phyloP scores from a whole-genome alignment of 2,329 filamentous ascomycete genomes.

The Ascochyta pisi region DNA sequence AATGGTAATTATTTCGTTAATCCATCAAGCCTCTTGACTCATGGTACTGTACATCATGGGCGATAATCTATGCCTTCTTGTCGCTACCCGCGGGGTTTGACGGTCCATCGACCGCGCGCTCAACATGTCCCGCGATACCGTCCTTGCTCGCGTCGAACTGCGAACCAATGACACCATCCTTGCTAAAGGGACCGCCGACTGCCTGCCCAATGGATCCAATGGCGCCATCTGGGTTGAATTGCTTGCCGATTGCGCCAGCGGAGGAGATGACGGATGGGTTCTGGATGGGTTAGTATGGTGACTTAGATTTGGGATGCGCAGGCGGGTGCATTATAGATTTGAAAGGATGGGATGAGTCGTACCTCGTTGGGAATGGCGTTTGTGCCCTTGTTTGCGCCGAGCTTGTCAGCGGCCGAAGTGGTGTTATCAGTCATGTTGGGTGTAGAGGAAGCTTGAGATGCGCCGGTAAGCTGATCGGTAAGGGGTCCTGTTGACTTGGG shows the following conservation, averaged over 20 bases:
- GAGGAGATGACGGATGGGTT: slow-evolving; percentile 55
- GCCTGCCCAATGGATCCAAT: slow-evolving; percentile 60
- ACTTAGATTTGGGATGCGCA: neutral
- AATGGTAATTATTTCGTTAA: neutral
- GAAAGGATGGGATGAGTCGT: neutral
- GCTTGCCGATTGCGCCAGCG: slow-evolving; percentile 60
- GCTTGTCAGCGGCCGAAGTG: slow-evolving; percentile 33
- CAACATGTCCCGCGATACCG: slow-evolving; percentile 61
- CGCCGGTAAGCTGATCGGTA: slow-evolving; percentile 26
- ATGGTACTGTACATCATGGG: neutral
- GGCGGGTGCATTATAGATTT: too few relatives aligned
- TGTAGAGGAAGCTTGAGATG: slow-evolving; percentile 18
- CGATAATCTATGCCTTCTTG: slow-evolving; percentile 23
- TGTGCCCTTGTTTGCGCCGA: slow-evolving; percentile 40
- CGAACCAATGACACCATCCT: slow-evolving; percentile 62
- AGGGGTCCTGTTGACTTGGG: slow-evolving; percentile 35
- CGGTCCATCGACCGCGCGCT: slow-evolving; percentile 54
- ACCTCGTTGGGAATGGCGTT: slow-evolving; percentile 39
- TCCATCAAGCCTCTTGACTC: slow-evolving; percentile 9
- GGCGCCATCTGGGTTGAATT: slow-evolving; percentile 60
- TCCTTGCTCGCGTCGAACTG: slow-evolving; percentile 63
- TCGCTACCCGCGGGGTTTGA: slow-evolving; percentile 45
- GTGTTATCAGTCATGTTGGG: slow-evolving; percentile 31
- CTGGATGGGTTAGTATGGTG: slow-evolving; percentile 12
- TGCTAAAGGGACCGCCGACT: slow-evolving; percentile 54